Evolutionary conservation across 495 filamentous ascomycete genomes (phyloP).

Genomic region (Rostrohypoxylon terebratum): DNA sequence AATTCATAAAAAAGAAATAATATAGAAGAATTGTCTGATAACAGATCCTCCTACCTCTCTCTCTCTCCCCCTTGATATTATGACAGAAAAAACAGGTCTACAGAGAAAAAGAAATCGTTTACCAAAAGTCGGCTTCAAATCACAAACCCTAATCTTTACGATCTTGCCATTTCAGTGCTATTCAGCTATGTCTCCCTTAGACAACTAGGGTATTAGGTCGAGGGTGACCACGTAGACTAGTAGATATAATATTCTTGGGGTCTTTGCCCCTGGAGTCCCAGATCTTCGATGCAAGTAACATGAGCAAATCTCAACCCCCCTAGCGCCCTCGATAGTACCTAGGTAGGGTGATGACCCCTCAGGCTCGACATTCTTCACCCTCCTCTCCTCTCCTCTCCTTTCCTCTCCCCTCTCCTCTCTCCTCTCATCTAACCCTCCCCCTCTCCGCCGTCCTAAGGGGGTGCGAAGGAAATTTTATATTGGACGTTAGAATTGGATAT

Average conservation of each 20-base stretch:
- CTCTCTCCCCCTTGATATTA: no score
- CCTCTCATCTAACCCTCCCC: no score
- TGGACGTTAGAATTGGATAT: constrained; percentile 40
- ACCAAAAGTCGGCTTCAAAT: not conserved
- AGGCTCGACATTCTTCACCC: constrained; percentile 18
- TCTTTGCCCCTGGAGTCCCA: constrained; percentile 8
- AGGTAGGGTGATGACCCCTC: constrained; percentile 5
- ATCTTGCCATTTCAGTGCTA: constrained; percentile 25
- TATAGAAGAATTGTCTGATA: not conserved
- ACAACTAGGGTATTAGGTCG: constrained; percentile 21
- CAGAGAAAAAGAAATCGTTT: not conserved
- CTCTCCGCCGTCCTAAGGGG: constrained; percentile 1
- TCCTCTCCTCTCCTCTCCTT: constrained; percentile 1
- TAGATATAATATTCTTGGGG: constrained; percentile 18
- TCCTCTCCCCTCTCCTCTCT: constrained; percentile 13
- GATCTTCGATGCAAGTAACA: constrained; percentile 17
- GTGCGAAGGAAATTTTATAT: constrained; percentile 26
- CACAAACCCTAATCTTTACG: not conserved
- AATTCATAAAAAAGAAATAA: constrained; percentile 1
- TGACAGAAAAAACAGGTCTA: not conserved
- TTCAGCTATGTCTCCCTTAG: constrained; percentile 27
- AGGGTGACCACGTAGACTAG: constrained; percentile 14
- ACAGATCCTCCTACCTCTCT: not conserved
- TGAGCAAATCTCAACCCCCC: not conserved
- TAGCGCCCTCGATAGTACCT: not conserved